phyloP scores from a whole-genome alignment of 805 yeast genomes.

The Saccharomycopsis malanga region DNA sequence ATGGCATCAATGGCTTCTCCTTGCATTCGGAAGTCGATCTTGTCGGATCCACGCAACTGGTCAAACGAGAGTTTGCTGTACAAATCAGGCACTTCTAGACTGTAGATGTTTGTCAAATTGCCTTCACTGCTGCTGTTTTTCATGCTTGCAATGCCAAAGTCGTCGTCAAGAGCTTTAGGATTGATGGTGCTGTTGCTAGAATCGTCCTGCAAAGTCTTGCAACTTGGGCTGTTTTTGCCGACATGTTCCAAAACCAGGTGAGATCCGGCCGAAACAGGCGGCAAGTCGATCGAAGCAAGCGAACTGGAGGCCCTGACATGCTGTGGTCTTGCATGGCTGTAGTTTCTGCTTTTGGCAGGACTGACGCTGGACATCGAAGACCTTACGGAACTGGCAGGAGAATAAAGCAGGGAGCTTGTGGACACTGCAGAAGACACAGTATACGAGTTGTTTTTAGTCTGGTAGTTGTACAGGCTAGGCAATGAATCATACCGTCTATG shows the following conservation, averaged over 20 bases:
- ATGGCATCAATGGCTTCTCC: conserved; percentile 18
- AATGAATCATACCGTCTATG: neutral
- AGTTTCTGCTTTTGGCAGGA: neutral
- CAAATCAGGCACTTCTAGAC: neutral
- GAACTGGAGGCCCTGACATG: conserved; percentile 8
- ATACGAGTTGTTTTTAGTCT: neutral
- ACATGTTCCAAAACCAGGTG: too few relatives aligned
- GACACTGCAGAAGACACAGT: conserved; percentile 2
- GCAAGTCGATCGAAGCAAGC: conserved; percentile 10
- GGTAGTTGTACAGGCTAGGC: too few relatives aligned
- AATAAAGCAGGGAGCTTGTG: neutral
- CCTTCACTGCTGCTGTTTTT: neutral
- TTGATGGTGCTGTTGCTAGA: conserved; percentile 1
- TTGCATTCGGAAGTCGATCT: conserved; percentile 17
- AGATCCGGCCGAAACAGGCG: neutral
- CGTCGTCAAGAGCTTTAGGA: conserved; percentile 11
- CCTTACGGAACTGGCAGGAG: conserved; percentile 1
- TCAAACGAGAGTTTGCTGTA: neutral
- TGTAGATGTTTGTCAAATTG: neutral
- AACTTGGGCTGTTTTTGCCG: neutral
- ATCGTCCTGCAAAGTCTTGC: neutral
- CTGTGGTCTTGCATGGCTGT: neutral
- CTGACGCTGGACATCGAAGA: conserved; percentile 3
- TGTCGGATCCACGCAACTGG: neutral
- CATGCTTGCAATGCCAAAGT: neutral